phyloP scores from a whole-genome alignment of 257 asterid species.

The Penstemon eatonii region DNA sequence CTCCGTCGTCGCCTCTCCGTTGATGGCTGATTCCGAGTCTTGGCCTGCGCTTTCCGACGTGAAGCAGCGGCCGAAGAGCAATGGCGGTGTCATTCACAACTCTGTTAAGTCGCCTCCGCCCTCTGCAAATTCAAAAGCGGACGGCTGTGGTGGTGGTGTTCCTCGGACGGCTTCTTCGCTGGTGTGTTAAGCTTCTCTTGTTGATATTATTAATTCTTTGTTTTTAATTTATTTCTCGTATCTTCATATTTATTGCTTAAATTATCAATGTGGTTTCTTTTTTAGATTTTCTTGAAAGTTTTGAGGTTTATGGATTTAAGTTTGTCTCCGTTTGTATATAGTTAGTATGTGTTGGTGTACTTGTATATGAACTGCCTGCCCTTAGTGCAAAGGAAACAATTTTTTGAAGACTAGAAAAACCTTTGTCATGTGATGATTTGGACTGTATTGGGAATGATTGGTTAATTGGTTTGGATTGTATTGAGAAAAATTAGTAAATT shows the following conservation, averaged over 20 bases:
- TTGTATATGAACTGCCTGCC: background rate
- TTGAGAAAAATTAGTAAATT: background rate
- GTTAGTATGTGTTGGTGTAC: background rate
- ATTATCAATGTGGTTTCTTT: background rate
- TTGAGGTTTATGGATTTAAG: too few relatives aligned
- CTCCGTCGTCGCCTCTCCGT: conserved; percentile 47
- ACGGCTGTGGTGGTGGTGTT: conserved; percentile 28
- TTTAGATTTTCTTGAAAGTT: too few relatives aligned
- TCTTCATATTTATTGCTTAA: background rate
- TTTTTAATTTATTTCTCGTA: too few relatives aligned
- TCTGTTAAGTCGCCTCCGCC: conserved; percentile 33
- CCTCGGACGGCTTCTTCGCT: conserved; percentile 28
- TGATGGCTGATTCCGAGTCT: conserved; percentile 57
- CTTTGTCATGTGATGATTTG: conserved; percentile 1
- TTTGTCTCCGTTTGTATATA: background rate
- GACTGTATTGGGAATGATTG: background rate
- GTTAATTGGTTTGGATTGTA: conserved; percentile 7
- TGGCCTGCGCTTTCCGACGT: conserved; percentile 85
- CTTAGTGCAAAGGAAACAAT: too few relatives aligned
- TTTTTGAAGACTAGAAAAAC: background rate
- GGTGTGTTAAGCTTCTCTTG: conserved; percentile 33
- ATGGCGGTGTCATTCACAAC: conserved; percentile 5
- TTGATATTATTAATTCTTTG: background rate
- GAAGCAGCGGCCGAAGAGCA: conserved; percentile 12
- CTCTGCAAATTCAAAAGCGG: background rate